These are phyloP conservation scores for Lantana camara DNA, from an alignment of 257 asterid species.

Conservation along the genomic window DNA sequence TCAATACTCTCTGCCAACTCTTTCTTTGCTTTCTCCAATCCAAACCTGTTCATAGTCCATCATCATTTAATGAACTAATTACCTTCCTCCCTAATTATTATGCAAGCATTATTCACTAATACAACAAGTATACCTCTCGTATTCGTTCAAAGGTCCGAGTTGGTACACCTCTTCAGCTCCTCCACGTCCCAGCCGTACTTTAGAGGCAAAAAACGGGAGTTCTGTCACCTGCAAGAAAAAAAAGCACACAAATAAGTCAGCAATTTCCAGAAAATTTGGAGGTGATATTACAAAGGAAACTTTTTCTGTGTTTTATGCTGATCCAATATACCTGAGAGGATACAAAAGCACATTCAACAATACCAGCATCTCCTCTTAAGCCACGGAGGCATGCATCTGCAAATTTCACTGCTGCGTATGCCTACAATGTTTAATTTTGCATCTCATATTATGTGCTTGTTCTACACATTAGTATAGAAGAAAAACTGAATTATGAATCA, in stretches of 20 bases:
- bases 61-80: neutral
- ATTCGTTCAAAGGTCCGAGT: conserved; percentile 75
- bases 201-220: conserved; percentile 79
- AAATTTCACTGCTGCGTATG: conserved; percentile 90
- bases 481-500: too few species aligned
- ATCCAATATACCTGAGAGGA: conserved; percentile 76
- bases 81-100: neutral
- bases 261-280: neutral
- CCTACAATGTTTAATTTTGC: conserved; percentile 43
- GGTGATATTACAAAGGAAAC: conserved; percentile 17
- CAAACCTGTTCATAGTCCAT: conserved; percentile 45
- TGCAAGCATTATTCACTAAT: neutral
- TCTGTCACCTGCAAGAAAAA: conserved; percentile 64
- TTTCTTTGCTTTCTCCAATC: conserved; percentile 82
- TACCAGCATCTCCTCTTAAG: conserved; percentile 76
- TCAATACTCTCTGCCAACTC: conserved; percentile 74
- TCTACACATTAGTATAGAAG: neutral
- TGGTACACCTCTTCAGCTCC: conserved; percentile 90
- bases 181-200: conserved; percentile 70
- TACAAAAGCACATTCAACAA: conserved; percentile 81
- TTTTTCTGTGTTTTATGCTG: too few species aligned
- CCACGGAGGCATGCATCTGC: conserved; percentile 90
- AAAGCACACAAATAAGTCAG: conserved; percentile 4
- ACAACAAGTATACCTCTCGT: conserved; percentile 60
- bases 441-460: conserved; percentile 18